A percentile compares a stretch with the other conserved stretches of the same genome.
Evolutionary conservation across 768 basidiomycete genomes (phyloP).

Genomic region (Myochromella boudieri): DNA sequence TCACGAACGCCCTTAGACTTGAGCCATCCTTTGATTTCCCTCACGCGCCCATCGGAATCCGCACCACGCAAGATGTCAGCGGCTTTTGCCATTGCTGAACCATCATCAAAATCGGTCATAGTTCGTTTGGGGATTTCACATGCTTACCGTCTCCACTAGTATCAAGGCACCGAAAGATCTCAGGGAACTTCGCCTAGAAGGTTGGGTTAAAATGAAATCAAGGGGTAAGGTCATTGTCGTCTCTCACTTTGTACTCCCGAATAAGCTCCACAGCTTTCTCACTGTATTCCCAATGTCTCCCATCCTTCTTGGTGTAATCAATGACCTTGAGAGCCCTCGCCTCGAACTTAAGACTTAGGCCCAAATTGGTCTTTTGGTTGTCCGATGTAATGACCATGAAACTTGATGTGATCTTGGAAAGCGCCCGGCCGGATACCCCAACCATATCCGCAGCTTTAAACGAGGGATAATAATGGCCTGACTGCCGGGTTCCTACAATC

Average conservation of each 20-base stretch:
- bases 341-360: constrained; percentile 95
- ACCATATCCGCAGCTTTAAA: constrained; percentile 76
- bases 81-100: constrained; percentile 72
- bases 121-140: neutral
- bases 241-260: constrained; percentile 73
- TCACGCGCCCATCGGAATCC: constrained; percentile 69
- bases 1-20: constrained; percentile 83
- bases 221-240: too few species aligned
- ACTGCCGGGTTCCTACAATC: constrained; percentile 53
- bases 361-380: constrained; percentile 82
- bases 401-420: constrained; percentile 91
- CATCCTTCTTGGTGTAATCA: constrained; percentile 85
- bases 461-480: constrained; percentile 71
- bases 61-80: constrained; percentile 52
- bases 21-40: constrained; percentile 84
- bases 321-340: constrained; percentile 91
- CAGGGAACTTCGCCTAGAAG: constrained; percentile 79
- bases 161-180: constrained; percentile 76
- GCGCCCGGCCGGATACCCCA: constrained; percentile 70
- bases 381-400: constrained; percentile 84
- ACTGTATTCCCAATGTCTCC: constrained; percentile 90
- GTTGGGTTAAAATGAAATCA: too few species aligned
- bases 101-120: constrained; percentile 5
- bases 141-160: constrained; percentile 66
- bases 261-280: constrained; percentile 82